Evolutionary conservation across 1,139 yeast genomes (phyloP).

Genomic region (Kodamaea sp.): DNA sequence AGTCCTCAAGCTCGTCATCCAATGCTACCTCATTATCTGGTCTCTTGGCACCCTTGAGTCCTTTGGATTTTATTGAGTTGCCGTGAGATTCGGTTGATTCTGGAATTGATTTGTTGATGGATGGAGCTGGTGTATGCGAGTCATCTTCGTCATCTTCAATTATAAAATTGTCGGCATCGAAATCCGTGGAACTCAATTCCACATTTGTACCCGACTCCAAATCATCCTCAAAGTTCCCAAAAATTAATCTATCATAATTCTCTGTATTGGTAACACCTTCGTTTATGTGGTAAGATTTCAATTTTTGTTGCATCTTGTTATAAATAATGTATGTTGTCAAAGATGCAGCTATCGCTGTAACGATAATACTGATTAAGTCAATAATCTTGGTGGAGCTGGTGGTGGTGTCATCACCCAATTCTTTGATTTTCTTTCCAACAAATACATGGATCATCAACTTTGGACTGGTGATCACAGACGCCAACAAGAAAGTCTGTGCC

Average conservation of each 20-base stretch:
- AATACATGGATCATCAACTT: slow-evolving; percentile 76
- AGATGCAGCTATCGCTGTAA: slow-evolving; percentile 60
- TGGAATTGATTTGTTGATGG: not conserved
- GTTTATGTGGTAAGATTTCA: slow-evolving; percentile 32
- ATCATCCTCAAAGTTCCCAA: slow-evolving; percentile 42
- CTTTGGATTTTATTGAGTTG: not conserved
- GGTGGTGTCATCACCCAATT: slow-evolving; percentile 60
- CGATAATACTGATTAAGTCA: slow-evolving; percentile 61
- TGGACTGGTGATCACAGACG: slow-evolving; percentile 78
- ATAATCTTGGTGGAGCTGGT: slow-evolving; percentile 54
- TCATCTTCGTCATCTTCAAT: slow-evolving; percentile 35
- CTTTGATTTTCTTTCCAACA: slow-evolving; percentile 75
- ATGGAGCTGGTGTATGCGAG: not conserved
- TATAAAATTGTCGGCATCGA: slow-evolving; percentile 40
- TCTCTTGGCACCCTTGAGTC: not conserved
- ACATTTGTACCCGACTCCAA: slow-evolving; percentile 34
- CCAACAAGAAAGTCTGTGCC: slow-evolving; percentile 60
- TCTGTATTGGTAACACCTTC: slow-evolving; percentile 14
- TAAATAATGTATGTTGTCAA: slow-evolving; percentile 74
- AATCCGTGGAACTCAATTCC: slow-evolving; percentile 36
- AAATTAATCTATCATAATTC: slow-evolving; percentile 30
- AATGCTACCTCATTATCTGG: slow-evolving; percentile 1
- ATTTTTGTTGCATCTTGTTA: slow-evolving; percentile 52
- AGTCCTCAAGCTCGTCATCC: slow-evolving; percentile 2
- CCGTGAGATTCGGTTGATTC: not conserved